Evolutionary conservation across 768 basidiomycete species (phyloP).

Genomic region (Coprinopsis cinerea): DNA sequence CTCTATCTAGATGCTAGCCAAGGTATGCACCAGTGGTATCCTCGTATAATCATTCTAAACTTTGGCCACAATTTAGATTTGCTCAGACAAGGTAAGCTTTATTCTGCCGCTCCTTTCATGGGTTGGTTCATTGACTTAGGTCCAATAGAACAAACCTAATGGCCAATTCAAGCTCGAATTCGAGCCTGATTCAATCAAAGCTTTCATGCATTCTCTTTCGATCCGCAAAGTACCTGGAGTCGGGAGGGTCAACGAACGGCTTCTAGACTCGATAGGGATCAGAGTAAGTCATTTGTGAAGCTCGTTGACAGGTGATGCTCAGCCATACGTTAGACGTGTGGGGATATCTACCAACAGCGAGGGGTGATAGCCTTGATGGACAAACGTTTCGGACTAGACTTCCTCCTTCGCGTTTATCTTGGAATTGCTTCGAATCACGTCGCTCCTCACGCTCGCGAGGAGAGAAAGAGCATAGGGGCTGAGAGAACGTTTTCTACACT

Average conservation of each 20-base stretch:
- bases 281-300: slow-evolving; percentile 41
- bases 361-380: slow-evolving; percentile 76
- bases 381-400: slow-evolving; percentile 75
- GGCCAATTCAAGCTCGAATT: slow-evolving; percentile 81
- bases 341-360: slow-evolving; percentile 78
- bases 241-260: slow-evolving; percentile 84
- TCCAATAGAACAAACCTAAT: slow-evolving; percentile 81
- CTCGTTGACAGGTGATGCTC: slow-evolving; percentile 3
- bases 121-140: too few species aligned
- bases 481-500: slow-evolving; percentile 81
- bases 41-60: not conserved
- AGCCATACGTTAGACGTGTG: slow-evolving; percentile 61
- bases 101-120: not conserved
- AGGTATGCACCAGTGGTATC: slow-evolving; percentile 41
- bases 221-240: slow-evolving; percentile 88
- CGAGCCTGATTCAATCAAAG: slow-evolving; percentile 52
- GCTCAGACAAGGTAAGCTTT: slow-evolving; percentile 72
- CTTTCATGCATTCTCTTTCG: slow-evolving; percentile 76
- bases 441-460: slow-evolving; percentile 67
- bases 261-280: slow-evolving; percentile 83
- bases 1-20: slow-evolving; percentile 73
- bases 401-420: slow-evolving; percentile 73
- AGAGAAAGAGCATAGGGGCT: slow-evolving; percentile 87
- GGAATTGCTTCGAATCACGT: slow-evolving; percentile 86
- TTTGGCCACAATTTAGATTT: slow-evolving; percentile 63